phyloP scores from a whole-genome alignment of 2,329 filamentous ascomycete species.

The Arthrinium puccinioides region DNA sequence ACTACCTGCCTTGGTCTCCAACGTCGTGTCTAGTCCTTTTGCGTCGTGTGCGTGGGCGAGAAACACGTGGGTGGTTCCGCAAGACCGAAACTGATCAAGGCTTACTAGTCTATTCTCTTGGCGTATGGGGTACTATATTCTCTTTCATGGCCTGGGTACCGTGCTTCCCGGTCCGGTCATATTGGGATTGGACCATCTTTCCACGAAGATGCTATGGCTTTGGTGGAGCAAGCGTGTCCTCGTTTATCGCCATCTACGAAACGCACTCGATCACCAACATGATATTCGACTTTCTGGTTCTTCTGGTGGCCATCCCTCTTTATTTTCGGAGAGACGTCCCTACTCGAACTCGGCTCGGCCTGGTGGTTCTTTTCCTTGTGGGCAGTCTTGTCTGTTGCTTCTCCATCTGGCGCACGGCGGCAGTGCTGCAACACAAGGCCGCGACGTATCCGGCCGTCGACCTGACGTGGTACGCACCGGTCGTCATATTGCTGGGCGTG shows the following conservation, averaged over 20 bases:
- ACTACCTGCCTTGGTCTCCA: too few relatives aligned
- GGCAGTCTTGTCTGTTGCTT: conserved; percentile 11
- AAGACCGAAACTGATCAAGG: too few relatives aligned
- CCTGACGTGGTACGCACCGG: conserved; percentile 19
- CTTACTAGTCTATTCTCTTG: conserved; percentile 16
- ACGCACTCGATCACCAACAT: conserved; percentile 23
- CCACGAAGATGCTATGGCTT: too few relatives aligned
- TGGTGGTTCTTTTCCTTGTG: conserved; percentile 9
- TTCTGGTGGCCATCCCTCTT: conserved; percentile 22
- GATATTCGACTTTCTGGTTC: conserved; percentile 22
- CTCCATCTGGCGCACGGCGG: conserved; percentile 19
- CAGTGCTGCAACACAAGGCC: conserved; percentile 16
- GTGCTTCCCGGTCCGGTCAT: conserved; percentile 22
- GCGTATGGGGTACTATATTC: conserved; percentile 21
- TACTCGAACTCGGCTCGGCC: conserved; percentile 7
- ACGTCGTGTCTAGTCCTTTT: too few relatives aligned
- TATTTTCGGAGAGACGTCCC: conserved; percentile 15
- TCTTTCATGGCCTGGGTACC: conserved; percentile 20
- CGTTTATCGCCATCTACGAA: conserved; percentile 19
- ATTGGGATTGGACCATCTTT: conserved; percentile 21
- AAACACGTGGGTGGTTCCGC: too few relatives aligned
- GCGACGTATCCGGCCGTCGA: conserved; percentile 22
- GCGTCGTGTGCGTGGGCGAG: too few relatives aligned
- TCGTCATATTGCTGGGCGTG: conserved; percentile 11
- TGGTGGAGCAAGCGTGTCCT: neutral